These are phyloP conservation scores for Curvularia sp. DNA, from an alignment of 2,329 filamentous ascomycete genomes.

Conservation along the genomic window DNA sequence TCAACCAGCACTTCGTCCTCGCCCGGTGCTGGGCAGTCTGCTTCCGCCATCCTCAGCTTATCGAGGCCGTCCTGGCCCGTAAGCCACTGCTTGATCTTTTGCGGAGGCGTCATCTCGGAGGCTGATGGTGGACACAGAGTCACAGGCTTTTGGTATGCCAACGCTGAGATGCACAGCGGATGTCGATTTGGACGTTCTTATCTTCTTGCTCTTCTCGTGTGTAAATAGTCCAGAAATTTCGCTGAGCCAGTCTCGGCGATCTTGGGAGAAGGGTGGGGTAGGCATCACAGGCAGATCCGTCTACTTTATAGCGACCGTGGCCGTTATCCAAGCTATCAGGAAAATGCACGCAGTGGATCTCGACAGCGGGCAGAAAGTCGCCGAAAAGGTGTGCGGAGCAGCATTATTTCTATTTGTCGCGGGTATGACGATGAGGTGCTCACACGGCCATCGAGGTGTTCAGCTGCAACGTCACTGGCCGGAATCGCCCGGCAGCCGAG, in stretches of 20 bases:
- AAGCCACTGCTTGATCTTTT: constrained; percentile 52
- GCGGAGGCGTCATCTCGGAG: constrained; percentile 33
- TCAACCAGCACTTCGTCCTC: constrained; percentile 60
- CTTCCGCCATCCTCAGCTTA: constrained; percentile 48
- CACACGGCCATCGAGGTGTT: constrained; percentile 66
- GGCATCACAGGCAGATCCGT: constrained; percentile 34
- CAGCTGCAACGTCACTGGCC: constrained; percentile 69
- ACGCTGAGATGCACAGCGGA: constrained; percentile 10
- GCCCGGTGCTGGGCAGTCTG: constrained; percentile 44
- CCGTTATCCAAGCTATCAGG: constrained; percentile 11
- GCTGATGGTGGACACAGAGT: constrained; percentile 20
- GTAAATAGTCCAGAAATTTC: constrained; percentile 41
- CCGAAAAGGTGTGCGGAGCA: constrained; percentile 26
- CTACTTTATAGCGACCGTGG: constrained; percentile 3
- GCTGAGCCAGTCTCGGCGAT: constrained; percentile 47
- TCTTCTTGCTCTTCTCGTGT: constrained; percentile 27
- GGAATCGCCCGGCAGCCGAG: constrained; percentile 49
- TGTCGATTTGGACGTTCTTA: constrained; percentile 17
- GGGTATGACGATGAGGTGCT: constrained; percentile 70
- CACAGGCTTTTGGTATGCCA: constrained; percentile 17
- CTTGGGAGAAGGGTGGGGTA: constrained; percentile 47
- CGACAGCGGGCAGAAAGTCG: constrained; percentile 17
- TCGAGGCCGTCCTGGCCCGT: constrained; percentile 55
- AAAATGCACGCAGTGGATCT: constrained; percentile 13
- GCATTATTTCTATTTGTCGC: constrained; percentile 28